phyloP scores from a whole-genome alignment of 306 rosid species.

The Purshia tridentata region DNA sequence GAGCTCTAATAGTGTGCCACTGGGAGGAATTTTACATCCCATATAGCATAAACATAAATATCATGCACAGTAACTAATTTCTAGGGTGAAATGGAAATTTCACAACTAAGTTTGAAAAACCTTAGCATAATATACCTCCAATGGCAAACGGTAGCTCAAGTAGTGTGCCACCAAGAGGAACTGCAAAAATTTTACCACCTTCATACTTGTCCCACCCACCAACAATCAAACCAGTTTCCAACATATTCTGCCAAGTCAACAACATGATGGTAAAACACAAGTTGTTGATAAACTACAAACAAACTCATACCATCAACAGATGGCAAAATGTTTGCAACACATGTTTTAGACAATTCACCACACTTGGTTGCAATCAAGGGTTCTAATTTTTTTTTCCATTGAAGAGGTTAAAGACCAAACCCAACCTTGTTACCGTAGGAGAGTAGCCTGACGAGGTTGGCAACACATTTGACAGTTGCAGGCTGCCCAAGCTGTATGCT shows the following conservation, averaged over 20 bases:
- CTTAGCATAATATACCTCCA: constrained; percentile 58
- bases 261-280: constrained; percentile 20
- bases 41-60: neutral
- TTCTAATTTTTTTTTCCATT: no score
- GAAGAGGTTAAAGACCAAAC: neutral
- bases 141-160: constrained; percentile 86
- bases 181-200: constrained; percentile 86
- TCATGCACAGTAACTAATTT: neutral
- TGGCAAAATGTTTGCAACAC: no score
- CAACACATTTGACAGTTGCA: constrained; percentile 91
- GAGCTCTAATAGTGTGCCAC: constrained; percentile 64
- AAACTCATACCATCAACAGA: neutral
- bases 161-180: constrained; percentile 92
- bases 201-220: constrained; percentile 98
- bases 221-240: constrained; percentile 85
- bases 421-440: constrained; percentile 89
- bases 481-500: constrained; percentile 97
- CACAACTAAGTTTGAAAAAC: neutral
- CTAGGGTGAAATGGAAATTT: neutral
- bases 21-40: neutral
- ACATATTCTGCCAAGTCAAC: constrained; percentile 58
- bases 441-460: constrained; percentile 86
- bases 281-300: neutral
- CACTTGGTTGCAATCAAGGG: no score
- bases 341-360: no score